A percentile compares a stretch with the other conserved stretches of the same genome.
Evolutionary conservation across 805 yeast genomes (phyloP).

Genomic region (Brettanomyces custersianus): DNA sequence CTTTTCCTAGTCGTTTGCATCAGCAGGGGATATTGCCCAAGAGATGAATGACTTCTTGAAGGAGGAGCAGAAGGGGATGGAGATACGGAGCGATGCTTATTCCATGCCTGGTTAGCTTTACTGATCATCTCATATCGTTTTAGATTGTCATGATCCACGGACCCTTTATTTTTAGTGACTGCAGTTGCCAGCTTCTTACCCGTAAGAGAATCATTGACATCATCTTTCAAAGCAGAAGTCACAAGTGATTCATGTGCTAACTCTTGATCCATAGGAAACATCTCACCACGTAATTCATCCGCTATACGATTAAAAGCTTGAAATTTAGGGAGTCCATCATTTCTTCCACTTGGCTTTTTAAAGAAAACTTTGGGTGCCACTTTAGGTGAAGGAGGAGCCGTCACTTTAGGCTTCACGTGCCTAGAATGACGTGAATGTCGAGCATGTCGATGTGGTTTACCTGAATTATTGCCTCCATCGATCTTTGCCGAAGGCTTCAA

Average conservation of each 20-base stretch:
- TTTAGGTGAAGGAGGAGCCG: background rate
- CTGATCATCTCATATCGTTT: slow-evolving; percentile 26
- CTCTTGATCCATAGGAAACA: slow-evolving; percentile 27
- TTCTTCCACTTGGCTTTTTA: slow-evolving; percentile 22
- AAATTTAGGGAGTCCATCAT: slow-evolving; percentile 24
- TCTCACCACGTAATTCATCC: slow-evolving; percentile 25
- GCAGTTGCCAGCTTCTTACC: slow-evolving; percentile 13
- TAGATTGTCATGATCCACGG: slow-evolving; percentile 14
- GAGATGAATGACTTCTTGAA: background rate
- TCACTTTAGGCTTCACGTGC: background rate
- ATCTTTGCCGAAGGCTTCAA: background rate
- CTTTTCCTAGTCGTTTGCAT: slow-evolving; percentile 1
- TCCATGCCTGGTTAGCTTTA: slow-evolving; percentile 30
- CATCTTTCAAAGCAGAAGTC: slow-evolving; percentile 23
- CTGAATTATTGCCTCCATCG: background rate
- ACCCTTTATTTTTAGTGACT: slow-evolving; percentile 9
- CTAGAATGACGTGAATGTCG: background rate
- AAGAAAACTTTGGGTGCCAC: slow-evolving; percentile 13
- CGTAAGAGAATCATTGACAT: background rate
- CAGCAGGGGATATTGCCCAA: background rate
- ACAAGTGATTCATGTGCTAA: slow-evolving; percentile 27
- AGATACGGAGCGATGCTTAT: slow-evolving; percentile 11
- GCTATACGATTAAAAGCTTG: slow-evolving; percentile 27
- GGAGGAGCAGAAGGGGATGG: slow-evolving; percentile 1
- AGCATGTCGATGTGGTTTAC: background rate